Percentiles rank a stretch among this genome's conserved stretches.
These are phyloP conservation scores for Protomyces inundatus DNA, from an alignment of 1,139 yeast species.

Conservation along the genomic window DNA sequence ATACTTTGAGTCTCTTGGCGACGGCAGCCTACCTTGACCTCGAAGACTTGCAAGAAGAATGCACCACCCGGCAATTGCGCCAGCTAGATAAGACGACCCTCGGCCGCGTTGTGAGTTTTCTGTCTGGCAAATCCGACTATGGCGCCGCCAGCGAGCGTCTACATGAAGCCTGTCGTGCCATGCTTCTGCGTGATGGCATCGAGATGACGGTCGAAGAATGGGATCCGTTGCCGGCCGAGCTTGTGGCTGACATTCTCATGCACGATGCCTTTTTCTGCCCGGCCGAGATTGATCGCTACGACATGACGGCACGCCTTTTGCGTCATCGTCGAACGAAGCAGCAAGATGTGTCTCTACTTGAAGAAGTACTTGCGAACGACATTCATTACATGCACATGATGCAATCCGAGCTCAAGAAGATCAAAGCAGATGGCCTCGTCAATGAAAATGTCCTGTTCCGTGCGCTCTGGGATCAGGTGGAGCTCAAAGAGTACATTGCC, in stretches of 20 bases:
- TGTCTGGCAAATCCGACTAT: slow-evolving; percentile 42
- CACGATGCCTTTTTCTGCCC: slow-evolving; percentile 51
- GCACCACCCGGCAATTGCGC: slow-evolving; percentile 43
- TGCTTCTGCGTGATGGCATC: slow-evolving; percentile 48
- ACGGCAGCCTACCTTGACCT: slow-evolving; percentile 49
- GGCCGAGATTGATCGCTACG: slow-evolving; percentile 51
- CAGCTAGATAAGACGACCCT: slow-evolving; percentile 41
- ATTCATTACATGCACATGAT: slow-evolving; percentile 48
- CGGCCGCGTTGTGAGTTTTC: slow-evolving; percentile 43
- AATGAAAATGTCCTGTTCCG: slow-evolving; percentile 7
- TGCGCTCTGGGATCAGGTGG: slow-evolving; percentile 24
- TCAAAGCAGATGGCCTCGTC: slow-evolving; percentile 7
- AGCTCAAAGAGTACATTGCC: slow-evolving; percentile 14
- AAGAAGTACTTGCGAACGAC: slow-evolving; percentile 41
- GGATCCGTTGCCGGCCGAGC: slow-evolving; percentile 45
- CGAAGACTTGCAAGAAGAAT: slow-evolving; percentile 44
- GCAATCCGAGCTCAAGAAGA: slow-evolving; percentile 8
- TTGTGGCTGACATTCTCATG: slow-evolving; percentile 46
- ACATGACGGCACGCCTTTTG: slow-evolving; percentile 43
- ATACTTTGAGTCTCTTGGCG: slow-evolving; percentile 45
- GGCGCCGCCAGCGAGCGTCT: slow-evolving; percentile 47
- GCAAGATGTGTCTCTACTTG: slow-evolving; percentile 33
- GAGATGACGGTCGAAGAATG: slow-evolving; percentile 44
- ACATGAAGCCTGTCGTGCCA: slow-evolving; percentile 46
- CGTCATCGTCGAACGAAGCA: slow-evolving; percentile 36